These are phyloP conservation scores for Calycina herbarum DNA, from an alignment of 2,329 filamentous ascomycete genomes.

Conservation along the genomic window DNA sequence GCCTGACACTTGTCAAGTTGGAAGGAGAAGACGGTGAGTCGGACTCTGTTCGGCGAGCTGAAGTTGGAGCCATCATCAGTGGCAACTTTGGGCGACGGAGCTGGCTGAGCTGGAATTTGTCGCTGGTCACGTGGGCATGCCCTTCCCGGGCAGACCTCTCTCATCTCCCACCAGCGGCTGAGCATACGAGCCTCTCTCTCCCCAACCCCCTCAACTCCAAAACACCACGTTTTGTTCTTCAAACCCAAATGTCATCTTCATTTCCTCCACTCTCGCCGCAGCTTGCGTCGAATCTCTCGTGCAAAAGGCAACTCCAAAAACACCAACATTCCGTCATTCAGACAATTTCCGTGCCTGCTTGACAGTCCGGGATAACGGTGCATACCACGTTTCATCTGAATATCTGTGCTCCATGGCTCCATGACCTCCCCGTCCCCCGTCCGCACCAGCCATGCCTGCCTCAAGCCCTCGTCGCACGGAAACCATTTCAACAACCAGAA, in stretches of 20 bases:
- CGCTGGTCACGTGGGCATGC: neutral
- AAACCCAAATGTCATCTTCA: neutral
- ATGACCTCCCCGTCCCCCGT: neutral
- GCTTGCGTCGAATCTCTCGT: neutral
- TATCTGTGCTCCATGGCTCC: neutral
- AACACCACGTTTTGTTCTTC: neutral
- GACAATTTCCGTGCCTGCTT: neutral
- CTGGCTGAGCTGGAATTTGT: neutral
- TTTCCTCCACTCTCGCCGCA: neutral
- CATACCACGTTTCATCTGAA: slow-evolving; percentile 1
- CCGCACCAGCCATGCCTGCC: neutral
- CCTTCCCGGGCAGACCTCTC: too few species aligned
- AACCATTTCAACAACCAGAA: neutral
- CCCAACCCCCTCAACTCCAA: neutral
- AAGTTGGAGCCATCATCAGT: neutral
- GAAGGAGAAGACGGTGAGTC: neutral
- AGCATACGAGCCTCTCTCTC: neutral
- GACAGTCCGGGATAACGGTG: neutral
- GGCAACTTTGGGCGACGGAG: neutral
- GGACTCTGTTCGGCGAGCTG: neutral
- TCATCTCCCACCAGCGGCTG: too few species aligned
- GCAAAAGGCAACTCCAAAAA: neutral
- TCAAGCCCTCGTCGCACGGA: neutral
- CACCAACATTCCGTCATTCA: slow-evolving; percentile 2
- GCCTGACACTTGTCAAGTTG: neutral